Percentiles rank a stretch among this genome's conserved stretches.
Evolutionary conservation across 495 filamentous ascomycete genomes (phyloP).

Genomic region (Cercophora sp.): DNA sequence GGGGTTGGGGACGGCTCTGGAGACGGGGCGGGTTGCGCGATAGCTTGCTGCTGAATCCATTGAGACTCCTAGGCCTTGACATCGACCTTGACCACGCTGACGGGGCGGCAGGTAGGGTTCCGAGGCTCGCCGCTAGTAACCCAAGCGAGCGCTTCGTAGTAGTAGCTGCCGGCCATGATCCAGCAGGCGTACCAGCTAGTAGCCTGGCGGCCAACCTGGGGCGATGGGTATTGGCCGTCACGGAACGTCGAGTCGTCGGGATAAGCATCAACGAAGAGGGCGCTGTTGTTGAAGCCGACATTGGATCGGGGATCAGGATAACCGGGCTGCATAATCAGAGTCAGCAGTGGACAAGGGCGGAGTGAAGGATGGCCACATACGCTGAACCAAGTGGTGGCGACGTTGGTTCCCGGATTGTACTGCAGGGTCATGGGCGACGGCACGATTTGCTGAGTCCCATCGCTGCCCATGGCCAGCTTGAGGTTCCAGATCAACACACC

Average conservation of each 20-base stretch:
- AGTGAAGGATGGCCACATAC: conserved; percentile 4
- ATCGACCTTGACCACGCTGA: conserved; percentile 32
- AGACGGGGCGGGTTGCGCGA: too few relatives aligned
- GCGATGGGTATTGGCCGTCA: conserved; percentile 18
- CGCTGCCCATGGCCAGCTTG: conserved; percentile 13
- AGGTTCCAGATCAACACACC: conserved; percentile 45
- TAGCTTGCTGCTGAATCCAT: too few relatives aligned
- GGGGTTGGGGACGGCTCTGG: too few relatives aligned
- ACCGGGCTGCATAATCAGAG: conserved; percentile 19
- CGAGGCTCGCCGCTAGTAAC: conserved; percentile 40
- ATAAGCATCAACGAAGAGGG: conserved; percentile 42
- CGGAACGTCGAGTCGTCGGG: conserved; percentile 39
- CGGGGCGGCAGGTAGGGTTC: conserved; percentile 54
- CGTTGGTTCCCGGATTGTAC: conserved; percentile 45
- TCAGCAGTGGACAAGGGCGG: conserved; percentile 19
- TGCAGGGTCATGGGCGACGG: conserved; percentile 38
- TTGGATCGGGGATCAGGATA: conserved; percentile 6
- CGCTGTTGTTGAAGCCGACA: conserved; percentile 44
- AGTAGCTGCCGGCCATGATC: conserved; percentile 47
- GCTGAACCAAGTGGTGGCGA: conserved; percentile 41
- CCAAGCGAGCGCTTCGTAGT: conserved; percentile 51
- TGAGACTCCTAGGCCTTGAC: not conserved
- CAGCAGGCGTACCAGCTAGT: conserved; percentile 52
- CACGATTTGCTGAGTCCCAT: conserved; percentile 26
- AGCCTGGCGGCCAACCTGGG: conserved; percentile 16